Conservation (phyloP, 148 eudicot genomes). For the Cornus suecica region DNA sequence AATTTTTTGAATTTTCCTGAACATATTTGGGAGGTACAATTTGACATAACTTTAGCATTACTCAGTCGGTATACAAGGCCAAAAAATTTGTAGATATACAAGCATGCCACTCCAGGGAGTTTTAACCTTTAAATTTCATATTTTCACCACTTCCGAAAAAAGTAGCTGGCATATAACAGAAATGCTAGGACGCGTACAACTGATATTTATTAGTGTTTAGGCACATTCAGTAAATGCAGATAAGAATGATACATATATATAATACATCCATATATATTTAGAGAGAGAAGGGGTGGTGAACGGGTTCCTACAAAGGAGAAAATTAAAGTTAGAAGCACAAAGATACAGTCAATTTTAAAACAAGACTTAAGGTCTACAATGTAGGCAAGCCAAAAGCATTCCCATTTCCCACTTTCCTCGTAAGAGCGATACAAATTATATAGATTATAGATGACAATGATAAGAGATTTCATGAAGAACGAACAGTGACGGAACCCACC, state of each 20-base stretch:
- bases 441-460: neutral
- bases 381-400: neutral
- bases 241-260: too few species aligned
- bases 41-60: neutral
- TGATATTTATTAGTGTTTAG: neutral
- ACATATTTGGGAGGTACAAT: neutral
- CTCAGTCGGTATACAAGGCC: too few species aligned
- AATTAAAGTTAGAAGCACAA: neutral
- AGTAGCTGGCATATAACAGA: neutral
- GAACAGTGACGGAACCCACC: slow-evolving; percentile 36
- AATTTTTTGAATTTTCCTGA: neutral
- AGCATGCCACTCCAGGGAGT: neutral
- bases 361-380: neutral
- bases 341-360: too few species aligned
- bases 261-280: too few species aligned
- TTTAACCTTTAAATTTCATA: neutral
- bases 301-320: too few species aligned
- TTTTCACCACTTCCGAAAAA: neutral
- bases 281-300: too few species aligned
- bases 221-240: too few species aligned
- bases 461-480: neutral
- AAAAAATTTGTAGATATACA: too few species aligned
- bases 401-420: neutral
- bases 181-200: neutral
- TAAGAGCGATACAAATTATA: neutral